phyloP scores from a whole-genome alignment of 441 rosid species.

The California macrophylla region DNA sequence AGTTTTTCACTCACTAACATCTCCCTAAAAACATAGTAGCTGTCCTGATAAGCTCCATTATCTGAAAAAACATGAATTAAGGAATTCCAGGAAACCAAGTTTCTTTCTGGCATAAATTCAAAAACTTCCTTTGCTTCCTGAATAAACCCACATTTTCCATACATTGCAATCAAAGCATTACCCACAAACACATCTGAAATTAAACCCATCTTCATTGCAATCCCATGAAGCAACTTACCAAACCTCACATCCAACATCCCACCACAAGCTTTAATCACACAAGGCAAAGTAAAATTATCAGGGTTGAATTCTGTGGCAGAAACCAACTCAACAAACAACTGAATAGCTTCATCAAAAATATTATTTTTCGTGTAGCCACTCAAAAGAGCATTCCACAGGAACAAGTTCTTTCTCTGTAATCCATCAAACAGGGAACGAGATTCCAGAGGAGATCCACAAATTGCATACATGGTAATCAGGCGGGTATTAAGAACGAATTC shows the following conservation, averaged over 20 bases:
- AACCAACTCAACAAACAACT: constrained; percentile 39
- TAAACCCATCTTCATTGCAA: constrained; percentile 43
- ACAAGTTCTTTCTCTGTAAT: constrained; percentile 39
- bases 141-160: constrained; percentile 38
- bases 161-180: constrained; percentile 40
- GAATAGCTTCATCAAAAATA: constrained; percentile 34
- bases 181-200: constrained; percentile 42
- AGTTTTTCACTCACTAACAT: constrained; percentile 33
- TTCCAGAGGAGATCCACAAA: constrained; percentile 40
- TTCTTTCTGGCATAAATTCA: constrained; percentile 38
- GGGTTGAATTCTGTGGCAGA: constrained; percentile 29
- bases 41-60: constrained; percentile 30
- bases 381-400: constrained; percentile 60
- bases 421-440: constrained; percentile 41
- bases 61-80: constrained; percentile 40
- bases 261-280: constrained; percentile 56
- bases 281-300: constrained; percentile 60
- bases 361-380: constrained; percentile 51
- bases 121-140: constrained; percentile 34
- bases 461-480: constrained; percentile 46
- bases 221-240: constrained; percentile 47
- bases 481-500: constrained; percentile 46
- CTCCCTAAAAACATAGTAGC: constrained; percentile 31
- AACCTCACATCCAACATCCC: constrained; percentile 31
- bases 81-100: constrained; percentile 62